Percentiles rank a stretch among this genome's conserved stretches.
Conservation (phyloP, 2,329 filamentous ascomycete genomes). For the Ascomycota sp. region DNA sequence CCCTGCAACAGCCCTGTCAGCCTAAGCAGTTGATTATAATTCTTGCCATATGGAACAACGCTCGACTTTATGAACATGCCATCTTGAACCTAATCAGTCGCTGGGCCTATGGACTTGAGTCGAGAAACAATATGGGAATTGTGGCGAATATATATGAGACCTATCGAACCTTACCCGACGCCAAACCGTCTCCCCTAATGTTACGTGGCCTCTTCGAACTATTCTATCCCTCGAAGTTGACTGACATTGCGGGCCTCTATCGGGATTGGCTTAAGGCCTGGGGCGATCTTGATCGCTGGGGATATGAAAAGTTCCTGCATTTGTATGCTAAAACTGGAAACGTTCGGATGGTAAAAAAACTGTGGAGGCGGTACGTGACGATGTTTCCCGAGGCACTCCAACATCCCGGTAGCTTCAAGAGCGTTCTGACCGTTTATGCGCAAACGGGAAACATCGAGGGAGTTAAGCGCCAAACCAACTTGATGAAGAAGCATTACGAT, state of each 20-base stretch:
- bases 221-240: slow-evolving; percentile 15
- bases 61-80: slow-evolving; percentile 21
- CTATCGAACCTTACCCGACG: slow-evolving; percentile 21
- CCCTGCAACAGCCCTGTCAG: no score
- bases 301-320: slow-evolving; percentile 25
- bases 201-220: slow-evolving; percentile 25
- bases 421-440: slow-evolving; percentile 52
- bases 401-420: slow-evolving; percentile 22
- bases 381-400: slow-evolving; percentile 14
- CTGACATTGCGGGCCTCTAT: slow-evolving; percentile 24
- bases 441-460: slow-evolving; percentile 41
- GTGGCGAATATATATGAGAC: slow-evolving; percentile 22
- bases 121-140: slow-evolving; percentile 10
- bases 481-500: slow-evolving; percentile 34
- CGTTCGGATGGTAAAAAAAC: slow-evolving; percentile 19
- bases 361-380: slow-evolving; percentile 23
- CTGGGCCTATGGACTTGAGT: slow-evolving; percentile 9
- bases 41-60: slow-evolving; percentile 18
- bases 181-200: slow-evolving; percentile 15
- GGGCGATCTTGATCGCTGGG: slow-evolving; percentile 19
- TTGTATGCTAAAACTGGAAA: slow-evolving; percentile 29
- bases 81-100: slow-evolving; percentile 14
- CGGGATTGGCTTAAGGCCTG: slow-evolving; percentile 25
- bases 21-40: no score
- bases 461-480: slow-evolving; percentile 39